phyloP scores from a whole-genome alignment of 257 asterid genomes.

The Ilex asprella region DNA sequence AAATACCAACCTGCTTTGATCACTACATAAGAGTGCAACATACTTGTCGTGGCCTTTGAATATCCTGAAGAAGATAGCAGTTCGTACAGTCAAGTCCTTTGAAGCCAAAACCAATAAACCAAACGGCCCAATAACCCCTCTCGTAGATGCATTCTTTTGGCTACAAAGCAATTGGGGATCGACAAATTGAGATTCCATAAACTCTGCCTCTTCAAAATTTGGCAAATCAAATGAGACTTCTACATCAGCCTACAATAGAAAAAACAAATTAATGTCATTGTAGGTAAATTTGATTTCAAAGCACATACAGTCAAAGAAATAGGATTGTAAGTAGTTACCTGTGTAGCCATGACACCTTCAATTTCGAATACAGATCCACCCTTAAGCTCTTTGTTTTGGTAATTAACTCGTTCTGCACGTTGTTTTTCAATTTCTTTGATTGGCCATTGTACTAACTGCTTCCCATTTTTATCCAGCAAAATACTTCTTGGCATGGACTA shows the following conservation, averaged over 20 bases:
- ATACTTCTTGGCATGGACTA: slow-evolving; percentile 70
- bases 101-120: slow-evolving; percentile 32
- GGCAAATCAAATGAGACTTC: slow-evolving; percentile 23
- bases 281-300: not conserved
- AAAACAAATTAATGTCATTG: not conserved
- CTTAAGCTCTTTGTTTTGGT: slow-evolving; percentile 23
- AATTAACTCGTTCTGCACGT: slow-evolving; percentile 25
- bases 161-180: slow-evolving; percentile 27
- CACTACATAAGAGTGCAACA: slow-evolving; percentile 32
- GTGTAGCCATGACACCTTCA: slow-evolving; percentile 55
- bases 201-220: slow-evolving; percentile 18
- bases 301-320: not conserved
- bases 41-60: slow-evolving; percentile 11
- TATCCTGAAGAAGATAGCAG: slow-evolving; percentile 25
- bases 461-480: slow-evolving; percentile 49
- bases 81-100: slow-evolving; percentile 22
- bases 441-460: slow-evolving; percentile 73
- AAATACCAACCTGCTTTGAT: slow-evolving; percentile 24
- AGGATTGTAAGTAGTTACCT: slow-evolving; percentile 24
- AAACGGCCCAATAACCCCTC: slow-evolving; percentile 31
- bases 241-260: slow-evolving; percentile 18
- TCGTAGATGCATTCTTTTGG: slow-evolving; percentile 12
- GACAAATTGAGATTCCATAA: slow-evolving; percentile 1
- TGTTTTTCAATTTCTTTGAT: slow-evolving; percentile 45
- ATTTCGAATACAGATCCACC: slow-evolving; percentile 41